Evolutionary conservation across 2,329 filamentous ascomycete genomes (phyloP).

Genomic region (Chrysosphaeria jannelii): DNA sequence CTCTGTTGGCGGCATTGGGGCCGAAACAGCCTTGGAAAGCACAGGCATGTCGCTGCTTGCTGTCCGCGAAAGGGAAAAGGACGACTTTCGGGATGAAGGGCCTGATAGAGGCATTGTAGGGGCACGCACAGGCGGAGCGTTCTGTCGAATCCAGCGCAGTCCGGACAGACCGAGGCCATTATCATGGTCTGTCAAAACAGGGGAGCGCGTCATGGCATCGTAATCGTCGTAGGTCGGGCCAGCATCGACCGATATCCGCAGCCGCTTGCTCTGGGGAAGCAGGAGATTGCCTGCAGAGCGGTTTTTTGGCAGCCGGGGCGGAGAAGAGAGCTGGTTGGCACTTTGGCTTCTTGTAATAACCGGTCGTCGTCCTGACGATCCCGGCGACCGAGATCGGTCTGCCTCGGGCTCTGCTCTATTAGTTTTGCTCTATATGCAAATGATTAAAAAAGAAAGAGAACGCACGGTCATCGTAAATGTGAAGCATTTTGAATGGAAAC

Average conservation of each 20-base stretch:
- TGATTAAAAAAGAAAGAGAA: no score
- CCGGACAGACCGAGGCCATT: slow-evolving; percentile 65
- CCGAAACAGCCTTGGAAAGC: no score
- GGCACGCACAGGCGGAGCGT: slow-evolving; percentile 29
- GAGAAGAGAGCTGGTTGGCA: slow-evolving; percentile 14
- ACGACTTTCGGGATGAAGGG: slow-evolving; percentile 30
- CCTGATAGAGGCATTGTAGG: slow-evolving; percentile 35
- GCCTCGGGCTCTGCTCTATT: no score
- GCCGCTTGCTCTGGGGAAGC: slow-evolving; percentile 26
- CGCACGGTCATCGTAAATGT: no score
- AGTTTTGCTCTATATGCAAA: no score
- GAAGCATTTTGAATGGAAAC: no score
- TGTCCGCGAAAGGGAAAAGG: slow-evolving; percentile 29
- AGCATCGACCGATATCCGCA: slow-evolving; percentile 52
- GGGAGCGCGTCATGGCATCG: slow-evolving; percentile 47
- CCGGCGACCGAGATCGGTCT: no score
- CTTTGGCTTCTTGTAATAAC: no score
- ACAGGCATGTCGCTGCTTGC: no score
- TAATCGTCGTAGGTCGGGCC: slow-evolving; percentile 28
- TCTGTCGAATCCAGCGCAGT: slow-evolving; percentile 76
- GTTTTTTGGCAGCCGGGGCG: slow-evolving; percentile 28
- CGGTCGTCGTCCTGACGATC: no score
- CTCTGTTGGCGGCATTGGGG: no score
- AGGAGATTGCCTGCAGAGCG: slow-evolving; percentile 32
- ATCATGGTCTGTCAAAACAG: slow-evolving; percentile 61